Evolutionary conservation across 208 protist genomes (phyloP).

Genomic region (Trypanosoma platydactyli): DNA sequence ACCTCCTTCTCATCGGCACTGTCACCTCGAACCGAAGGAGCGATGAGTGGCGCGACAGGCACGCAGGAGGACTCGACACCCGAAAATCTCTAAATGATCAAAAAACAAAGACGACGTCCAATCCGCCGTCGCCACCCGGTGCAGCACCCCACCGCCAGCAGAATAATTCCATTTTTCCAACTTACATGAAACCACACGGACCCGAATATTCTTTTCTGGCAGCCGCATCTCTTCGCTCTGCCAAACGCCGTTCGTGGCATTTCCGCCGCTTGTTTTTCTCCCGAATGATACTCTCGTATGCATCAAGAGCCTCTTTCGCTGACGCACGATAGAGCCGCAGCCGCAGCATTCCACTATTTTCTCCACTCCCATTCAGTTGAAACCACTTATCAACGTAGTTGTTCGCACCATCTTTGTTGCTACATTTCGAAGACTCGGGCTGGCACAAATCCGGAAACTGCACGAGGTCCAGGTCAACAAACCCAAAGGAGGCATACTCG

Average conservation of each 20-base stretch:
- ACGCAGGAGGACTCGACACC: no score
- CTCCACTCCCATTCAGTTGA: conserved; percentile 10
- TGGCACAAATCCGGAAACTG: conserved; percentile 46
- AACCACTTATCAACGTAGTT: conserved; percentile 21
- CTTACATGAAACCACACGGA: conserved; percentile 20
- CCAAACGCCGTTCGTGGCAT: not conserved
- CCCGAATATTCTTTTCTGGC: conserved; percentile 10
- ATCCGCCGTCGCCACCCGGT: no score
- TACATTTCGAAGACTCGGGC: conserved; percentile 7
- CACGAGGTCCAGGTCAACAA: conserved; percentile 63
- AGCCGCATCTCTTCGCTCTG: not conserved
- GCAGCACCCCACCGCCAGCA: not conserved
- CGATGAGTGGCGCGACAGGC: not conserved
- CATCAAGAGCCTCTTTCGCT: conserved; percentile 31
- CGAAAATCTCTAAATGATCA: not conserved
- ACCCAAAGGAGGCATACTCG: conserved; percentile 60
- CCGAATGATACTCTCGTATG: conserved; percentile 27
- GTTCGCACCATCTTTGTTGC: conserved; percentile 26
- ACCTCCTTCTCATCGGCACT: no score
- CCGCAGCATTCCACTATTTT: conserved; percentile 40
- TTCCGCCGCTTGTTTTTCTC: conserved; percentile 28
- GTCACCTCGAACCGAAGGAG: not conserved
- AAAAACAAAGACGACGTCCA: not conserved
- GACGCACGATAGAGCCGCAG: conserved; percentile 53
- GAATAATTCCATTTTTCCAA: not conserved